phyloP scores from a whole-genome alignment of 179 eudicot genomes.

The Silene coronaria region DNA sequence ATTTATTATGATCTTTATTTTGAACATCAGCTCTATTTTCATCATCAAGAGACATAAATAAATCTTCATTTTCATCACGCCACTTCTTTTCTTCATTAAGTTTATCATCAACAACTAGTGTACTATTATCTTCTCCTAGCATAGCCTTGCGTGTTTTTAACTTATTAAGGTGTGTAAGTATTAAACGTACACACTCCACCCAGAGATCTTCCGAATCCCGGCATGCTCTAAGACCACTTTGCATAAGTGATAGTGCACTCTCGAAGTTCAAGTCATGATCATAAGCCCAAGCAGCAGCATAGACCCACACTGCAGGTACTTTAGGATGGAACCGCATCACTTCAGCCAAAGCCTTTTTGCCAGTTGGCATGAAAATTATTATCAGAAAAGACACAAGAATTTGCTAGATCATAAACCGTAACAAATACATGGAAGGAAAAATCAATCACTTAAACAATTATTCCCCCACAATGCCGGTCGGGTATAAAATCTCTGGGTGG shows the following conservation, averaged over 20 bases:
- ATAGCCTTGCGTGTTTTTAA: conserved; percentile 64
- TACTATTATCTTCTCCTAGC: conserved; percentile 66
- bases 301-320: conserved; percentile 88
- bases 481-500: background rate
- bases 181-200: conserved; percentile 91
- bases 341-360: conserved; percentile 61
- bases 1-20: conserved; percentile 41
- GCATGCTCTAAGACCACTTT: conserved; percentile 79
- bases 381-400: conserved; percentile 1
- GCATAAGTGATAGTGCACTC: conserved; percentile 86
- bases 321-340: conserved; percentile 80
- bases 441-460: background rate
- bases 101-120: conserved; percentile 37
- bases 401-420: background rate
- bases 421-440: background rate
- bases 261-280: conserved; percentile 68
- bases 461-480: background rate
- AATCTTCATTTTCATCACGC: conserved; percentile 73
- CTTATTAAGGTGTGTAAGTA: conserved; percentile 85
- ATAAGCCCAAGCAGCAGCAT: conserved; percentile 94
- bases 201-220: conserved; percentile 84
- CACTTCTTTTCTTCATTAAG: conserved; percentile 50
- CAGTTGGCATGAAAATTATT: background rate
- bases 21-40: conserved; percentile 32
- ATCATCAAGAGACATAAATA: conserved; percentile 60